phyloP scores from a whole-genome alignment of 305 asterid species.

The Solanum hybrid region DNA sequence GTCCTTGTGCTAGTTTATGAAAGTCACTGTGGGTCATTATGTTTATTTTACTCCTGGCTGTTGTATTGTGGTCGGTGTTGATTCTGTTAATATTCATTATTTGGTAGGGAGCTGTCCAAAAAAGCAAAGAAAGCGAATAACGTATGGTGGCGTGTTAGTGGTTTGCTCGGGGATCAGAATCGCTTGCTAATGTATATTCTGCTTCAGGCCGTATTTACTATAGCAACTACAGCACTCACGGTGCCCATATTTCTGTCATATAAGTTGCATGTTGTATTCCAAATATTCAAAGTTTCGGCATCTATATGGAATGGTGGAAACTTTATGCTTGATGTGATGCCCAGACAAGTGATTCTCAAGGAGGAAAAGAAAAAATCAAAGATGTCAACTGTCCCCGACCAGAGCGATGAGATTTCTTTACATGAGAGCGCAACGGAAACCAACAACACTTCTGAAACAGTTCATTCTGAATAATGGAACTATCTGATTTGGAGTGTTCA shows the following conservation, averaged over 20 bases:
- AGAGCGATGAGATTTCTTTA: constrained; percentile 15
- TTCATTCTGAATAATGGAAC: not conserved
- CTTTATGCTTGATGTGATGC: constrained; percentile 92
- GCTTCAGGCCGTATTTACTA: constrained; percentile 76
- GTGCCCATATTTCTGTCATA: constrained; percentile 91
- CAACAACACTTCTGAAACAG: constrained; percentile 14
- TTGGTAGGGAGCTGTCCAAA: constrained; percentile 74
- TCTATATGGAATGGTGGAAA: constrained; percentile 91
- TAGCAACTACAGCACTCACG: constrained; percentile 78
- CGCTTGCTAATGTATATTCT: constrained; percentile 85
- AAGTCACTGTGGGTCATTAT: not conserved
- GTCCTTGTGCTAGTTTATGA: not conserved
- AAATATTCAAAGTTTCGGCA: constrained; percentile 80
- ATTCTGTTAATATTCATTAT: constrained; percentile 3
- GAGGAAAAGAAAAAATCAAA: constrained; percentile 63
- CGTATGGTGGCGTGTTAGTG: constrained; percentile 96
- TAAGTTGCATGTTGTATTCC: constrained; percentile 56
- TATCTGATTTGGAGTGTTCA: not conserved
- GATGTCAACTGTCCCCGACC: constrained; percentile 32
- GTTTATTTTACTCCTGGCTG: not conserved
- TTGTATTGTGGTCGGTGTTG: not conserved
- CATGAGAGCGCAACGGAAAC: constrained; percentile 16
- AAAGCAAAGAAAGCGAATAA: constrained; percentile 94
- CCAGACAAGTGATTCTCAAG: constrained; percentile 75
- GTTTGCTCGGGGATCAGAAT: constrained; percentile 84